Base-by-base conservation (phyloP, 768 basidiomycete species). In the Phaeolepiota aurea region DNA sequence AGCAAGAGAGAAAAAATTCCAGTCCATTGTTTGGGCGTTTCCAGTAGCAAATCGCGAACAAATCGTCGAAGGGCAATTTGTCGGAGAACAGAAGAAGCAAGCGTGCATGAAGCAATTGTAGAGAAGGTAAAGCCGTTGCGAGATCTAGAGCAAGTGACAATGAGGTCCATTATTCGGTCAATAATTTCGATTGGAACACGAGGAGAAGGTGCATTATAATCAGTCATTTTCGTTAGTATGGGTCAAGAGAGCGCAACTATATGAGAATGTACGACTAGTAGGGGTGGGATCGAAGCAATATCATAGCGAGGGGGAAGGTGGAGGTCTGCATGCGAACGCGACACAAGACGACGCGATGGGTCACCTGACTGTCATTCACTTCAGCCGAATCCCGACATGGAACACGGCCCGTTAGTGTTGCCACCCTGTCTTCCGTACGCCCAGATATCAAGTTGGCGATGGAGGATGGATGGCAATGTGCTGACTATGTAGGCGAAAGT, bases 81-180 rank as follows among this genome's bases (percentile, higher is more conserved):
- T 20, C 77, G 65, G 48, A 77, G 57, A 19, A 52, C 53, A 14
- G 51, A 59, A 5, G 66, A 76, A 14, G 63, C 64, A 19, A 68
- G 54, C 13, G 66, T 64, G 23, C 72, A 56, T 5, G 70, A 48
- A 5, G 49, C 49, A 31, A 77, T 64, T 21, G 54, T 33, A 3
- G 10, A 49, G 42, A 70, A 70, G 13, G 51, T 42, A 43, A 31
- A 20, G 32, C 32, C 20, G n/a, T 21, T 40, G 34, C 30, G 20
- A 37, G 13, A 42, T 18, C 22, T 59, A 33, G 25, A 38, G 32
- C 7, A 25, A 32, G 16, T 48, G 1, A 57, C 37, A 9, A 54
- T 54, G 21, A 58, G 45, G 16, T 57, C 54, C 25, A 67, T 40
- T 16, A 69, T 63, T 7, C 48, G 45, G 40, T 68, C 65, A 13